Base-by-base conservation (phyloP, 352 stramenopile species). In the Phytophthora gonapodyides region DNA sequence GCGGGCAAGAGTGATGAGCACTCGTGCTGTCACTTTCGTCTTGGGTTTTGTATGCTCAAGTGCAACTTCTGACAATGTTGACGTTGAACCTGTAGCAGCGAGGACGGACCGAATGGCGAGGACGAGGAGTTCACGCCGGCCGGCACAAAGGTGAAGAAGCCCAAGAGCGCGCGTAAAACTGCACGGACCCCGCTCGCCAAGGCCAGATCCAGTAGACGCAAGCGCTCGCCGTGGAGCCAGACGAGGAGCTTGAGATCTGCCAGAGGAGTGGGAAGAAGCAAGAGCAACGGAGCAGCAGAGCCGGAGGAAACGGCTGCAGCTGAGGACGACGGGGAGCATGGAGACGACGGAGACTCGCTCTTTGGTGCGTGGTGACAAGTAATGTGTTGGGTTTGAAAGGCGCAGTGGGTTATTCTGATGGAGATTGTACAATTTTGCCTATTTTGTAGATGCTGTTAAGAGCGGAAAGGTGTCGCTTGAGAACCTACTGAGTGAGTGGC, bases 401-500 rank as follows among this genome's bases (percentile, higher is more conserved):
- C 24, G 7, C 27, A 64, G 6, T 21, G 31, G 3, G 31, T 64
- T 31, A 42, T 60, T 15, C 42, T 58, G 7, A 17, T 54, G 52
- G 24, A 16, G 61, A 16, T 16, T 45, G 21, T 5, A 44, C 33
- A 35, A 10, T 27, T 61, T 52, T 41, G 51, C 17, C n/a, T 15
- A 63, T 31, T 31, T 31, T 44, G 13, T 42, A 93, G 83, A 92
- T 37, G 78, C 73, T 6, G 63, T 90, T 19, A 84, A 82, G 44
- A 68, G 65, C 12, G 76, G 81, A 11, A 84, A 85, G 17, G 64
- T 42, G 36, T 87, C 81, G 7, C 64, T 91, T 7, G 64, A 77
- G 7, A 77, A 72, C 35, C 33, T 94, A 10, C 30, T 88, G 37
- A 75, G 57, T 8, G 76, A 87, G 42, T 96, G 87, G 87, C 73